Evolutionary conservation across 177 flowering plant species (phyloP), one percentile per base, ranked within the genome.

Genomic region (Vitis hybrid): DNA sequence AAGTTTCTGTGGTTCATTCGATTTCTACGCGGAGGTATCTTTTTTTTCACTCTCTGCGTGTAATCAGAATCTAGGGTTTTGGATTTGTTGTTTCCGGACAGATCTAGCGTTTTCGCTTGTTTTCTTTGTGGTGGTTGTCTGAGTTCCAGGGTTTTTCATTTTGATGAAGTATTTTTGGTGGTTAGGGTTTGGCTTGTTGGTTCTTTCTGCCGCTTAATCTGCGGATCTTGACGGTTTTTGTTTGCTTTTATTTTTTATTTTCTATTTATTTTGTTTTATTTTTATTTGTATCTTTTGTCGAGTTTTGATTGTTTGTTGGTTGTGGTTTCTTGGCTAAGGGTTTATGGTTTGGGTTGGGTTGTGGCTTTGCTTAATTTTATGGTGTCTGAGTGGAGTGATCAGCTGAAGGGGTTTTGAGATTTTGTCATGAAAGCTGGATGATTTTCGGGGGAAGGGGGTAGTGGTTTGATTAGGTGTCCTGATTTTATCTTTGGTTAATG

Each of bases 31-130:
- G 48, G 58, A 54, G 76, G 63, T 67, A 46, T 20, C 18, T 11
- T 5, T 41, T 13, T 27, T 27, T 27, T 27, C 30, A 27, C 8
- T n/a, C 27, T 35, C 24, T 66, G 2, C 49, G 3, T 12, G 3
- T 27, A 9, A 21, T 54, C 51, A 21, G 11, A n/a, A 9, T 35
- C 14, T 41, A 30, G 9, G 61, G n/a, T 61, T 53, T 53, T 20
- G 4, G 32, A 32, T 50, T 65, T 14, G 17, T 30, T 15, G 35
- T 61, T 15, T 57, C 14, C 8, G 10, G 9, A 20, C 12, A 54
- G 66, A 61, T 73, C 76, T 67, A n/a, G 2, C 9, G 69, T 2
- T 59, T 65, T 61, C 58, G 0, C n/a, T 10, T 57, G 48, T 48
- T 41, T 41, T 41, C 1, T 11, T 20, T 58, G 6, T 2, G 15